Evolutionary conservation across 768 basidiomycete genomes (phyloP), one percentile per base, ranked within the genome.

Genomic region (Lactarius tabidus): DNA sequence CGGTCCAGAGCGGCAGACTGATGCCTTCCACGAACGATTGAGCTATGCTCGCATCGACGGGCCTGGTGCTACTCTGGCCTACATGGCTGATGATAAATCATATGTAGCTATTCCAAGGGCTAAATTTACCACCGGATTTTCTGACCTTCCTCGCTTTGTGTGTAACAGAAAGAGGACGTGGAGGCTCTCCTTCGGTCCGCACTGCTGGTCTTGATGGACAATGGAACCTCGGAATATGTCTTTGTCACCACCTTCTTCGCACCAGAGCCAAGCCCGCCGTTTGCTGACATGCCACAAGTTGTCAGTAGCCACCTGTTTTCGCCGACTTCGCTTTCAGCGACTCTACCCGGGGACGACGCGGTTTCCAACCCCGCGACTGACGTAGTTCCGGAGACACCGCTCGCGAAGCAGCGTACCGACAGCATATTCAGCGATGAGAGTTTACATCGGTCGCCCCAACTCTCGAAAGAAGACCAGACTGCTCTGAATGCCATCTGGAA

Each of bases 141-240:
- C 62, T 60, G 56, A 61, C 38, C 4, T 26, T 15, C 20, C 51
- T 15, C 51, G 18, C 28, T 26, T 43, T 35, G 6, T 14, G 9
- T 20, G 14, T 12, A 56, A 57, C 74, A 90, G 95, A 91, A 85
- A 85, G 89, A 90, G 69, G 85, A 90, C 0, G 74, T 89, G 1
- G 97, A 98, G 77, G 88, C 88, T 0, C 79, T 98, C 28, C 81
- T 93, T 67, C 87, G 96, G 29, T 96, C 95, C 0, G 78, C 93
- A 29, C 78, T 94, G 56, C 79, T 98, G 59, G 95, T 97, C 59
- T 84, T 98, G 66, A 87, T 96, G 84, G 95, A 98, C 78, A 98
- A 99, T 72, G 89, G 92, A 4, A 91, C 91, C 1, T 85, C 94
- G 33, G 96, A 98, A 77, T 96, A 95, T 75, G 81, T 87, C 1